These are phyloP conservation scores for Tolypocladium tundrense DNA, from an alignment of 2,329 filamentous ascomycete species.

Conservation along the genomic window DNA sequence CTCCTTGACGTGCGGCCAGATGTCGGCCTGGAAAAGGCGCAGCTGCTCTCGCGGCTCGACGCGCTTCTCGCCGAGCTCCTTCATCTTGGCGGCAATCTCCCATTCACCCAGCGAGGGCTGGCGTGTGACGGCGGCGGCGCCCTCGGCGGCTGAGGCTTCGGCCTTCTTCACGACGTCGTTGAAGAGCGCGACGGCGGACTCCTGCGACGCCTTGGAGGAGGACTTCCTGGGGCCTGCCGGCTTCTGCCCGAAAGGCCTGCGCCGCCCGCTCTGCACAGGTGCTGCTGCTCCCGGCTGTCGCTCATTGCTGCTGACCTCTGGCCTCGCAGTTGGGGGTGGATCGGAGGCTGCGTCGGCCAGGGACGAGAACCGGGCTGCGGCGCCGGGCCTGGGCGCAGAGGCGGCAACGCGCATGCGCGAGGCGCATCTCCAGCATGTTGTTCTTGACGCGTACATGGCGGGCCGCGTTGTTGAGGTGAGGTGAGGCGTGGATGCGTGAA, in stretches of 20 bases:
- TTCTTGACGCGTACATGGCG: conserved; percentile 23
- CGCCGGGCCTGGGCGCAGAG: conserved; percentile 9
- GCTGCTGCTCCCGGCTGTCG: not conserved
- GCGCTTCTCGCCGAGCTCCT: conserved; percentile 11
- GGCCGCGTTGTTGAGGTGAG: conserved; percentile 1
- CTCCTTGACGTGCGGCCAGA: conserved; percentile 19
- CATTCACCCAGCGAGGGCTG: conserved; percentile 12
- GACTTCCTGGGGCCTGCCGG: not conserved
- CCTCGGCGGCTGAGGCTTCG: not conserved
- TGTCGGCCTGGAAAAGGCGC: conserved; percentile 13
- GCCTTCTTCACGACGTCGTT: conserved; percentile 21
- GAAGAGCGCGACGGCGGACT: conserved; percentile 21
- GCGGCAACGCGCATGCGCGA: conserved; percentile 13
- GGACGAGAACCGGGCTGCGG: conserved; percentile 14
- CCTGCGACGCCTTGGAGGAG: conserved; percentile 4
- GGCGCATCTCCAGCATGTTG: conserved; percentile 24
- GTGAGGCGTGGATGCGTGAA: not conserved
- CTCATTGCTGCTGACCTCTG: not conserved
- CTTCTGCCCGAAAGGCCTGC: not conserved
- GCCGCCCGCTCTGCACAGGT: not conserved
- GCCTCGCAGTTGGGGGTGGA: not conserved
- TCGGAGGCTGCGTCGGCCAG: conserved; percentile 7
- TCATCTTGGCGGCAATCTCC: conserved; percentile 19
- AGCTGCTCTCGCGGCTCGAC: conserved; percentile 11
- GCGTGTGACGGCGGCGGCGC: not conserved